These are phyloP conservation scores for Macrolepiota albuminosa DNA, from an alignment of 768 basidiomycete genomes.

Conservation along the genomic window DNA sequence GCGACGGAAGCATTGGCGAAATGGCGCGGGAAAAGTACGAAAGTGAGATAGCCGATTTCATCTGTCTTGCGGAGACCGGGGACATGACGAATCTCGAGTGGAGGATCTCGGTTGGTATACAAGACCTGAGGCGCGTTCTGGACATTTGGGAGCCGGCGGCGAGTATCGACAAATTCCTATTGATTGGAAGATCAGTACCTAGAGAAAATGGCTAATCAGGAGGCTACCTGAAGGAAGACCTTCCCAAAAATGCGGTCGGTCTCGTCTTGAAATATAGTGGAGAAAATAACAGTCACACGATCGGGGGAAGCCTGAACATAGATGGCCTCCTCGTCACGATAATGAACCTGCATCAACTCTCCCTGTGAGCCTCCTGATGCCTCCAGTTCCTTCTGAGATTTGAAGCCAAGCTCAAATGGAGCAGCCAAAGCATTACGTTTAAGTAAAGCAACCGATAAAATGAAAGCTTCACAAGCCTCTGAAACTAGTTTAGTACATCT, in stretches of 20 bases:
- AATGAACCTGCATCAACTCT: conserved; percentile 89
- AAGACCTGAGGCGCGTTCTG: conserved; percentile 97
- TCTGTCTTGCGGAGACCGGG: conserved; percentile 78
- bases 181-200: background rate
- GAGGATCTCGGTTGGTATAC: conserved; percentile 92
- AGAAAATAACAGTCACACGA: conserved; percentile 97
- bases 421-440: conserved; percentile 94
- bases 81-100: conserved; percentile 90
- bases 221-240: conserved; percentile 91
- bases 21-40: conserved; percentile 96
- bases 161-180: conserved; percentile 99
- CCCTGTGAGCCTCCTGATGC: conserved; percentile 60
- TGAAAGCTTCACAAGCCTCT: conserved; percentile 79
- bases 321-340: conserved; percentile 96
- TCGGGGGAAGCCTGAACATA: conserved; percentile 91
- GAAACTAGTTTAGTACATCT: conserved; percentile 10
- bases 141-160: conserved; percentile 82
- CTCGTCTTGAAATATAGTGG: conserved; percentile 94
- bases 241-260: conserved; percentile 96
- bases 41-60: conserved; percentile 94
- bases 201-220: background rate
- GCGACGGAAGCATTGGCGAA: conserved; percentile 70
- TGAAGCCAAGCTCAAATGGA: conserved; percentile 88
- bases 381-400: conserved; percentile 79
- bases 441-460: conserved; percentile 77